Base-by-base conservation (phyloP, 805 yeast genomes). In the Spathaspora hagerdaliae region DNA sequence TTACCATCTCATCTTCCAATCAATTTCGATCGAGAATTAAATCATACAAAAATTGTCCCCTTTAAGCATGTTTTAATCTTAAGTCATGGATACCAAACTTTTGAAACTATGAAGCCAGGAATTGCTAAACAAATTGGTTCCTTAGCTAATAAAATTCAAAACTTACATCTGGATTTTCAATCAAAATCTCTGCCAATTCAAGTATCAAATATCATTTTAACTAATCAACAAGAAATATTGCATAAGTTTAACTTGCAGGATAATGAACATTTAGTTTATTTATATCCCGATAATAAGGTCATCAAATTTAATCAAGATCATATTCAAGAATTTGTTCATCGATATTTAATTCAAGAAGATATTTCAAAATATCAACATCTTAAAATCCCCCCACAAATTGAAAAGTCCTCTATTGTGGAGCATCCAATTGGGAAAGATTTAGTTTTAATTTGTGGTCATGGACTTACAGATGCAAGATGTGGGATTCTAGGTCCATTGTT, bases 391-490 rank as follows among this genome's bases (percentile, higher is more conserved):
- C 12, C 10, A 35, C 26, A 10, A 10, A 14, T 14, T 14, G 13
- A 19, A 9, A 35, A 10, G 11, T 7, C 36, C 19, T 12, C 36
- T 3, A 43, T 48, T 29, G 34, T 36, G 29, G 50, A 51, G 12
- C 38, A 26, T 31, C 33, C 41, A 38, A 48, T 56, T 32, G 38
- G 39, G 7, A 39, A 50, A 36, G 70, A 68, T 37, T 50, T 77
- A 35, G 63, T 82, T 1, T 60, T 84, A 27, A 74, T 83, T 1
- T 85, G 94, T 62, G 91, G 88, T 0, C 94, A 85, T 55, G 55
- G 71, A 0, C 60, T 75, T 38, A 59, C 92, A 50, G 94, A 85
- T 56, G 60, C 69, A 0, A 58, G 94, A 41, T 85, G 94, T 64
- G 92, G 91, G 0, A 53, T 63, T 15, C 52, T 81, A n/a, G 91